phyloP scores from a whole-genome alignment of 2,329 filamentous ascomycete genomes.

The Claviceps maximensis region DNA sequence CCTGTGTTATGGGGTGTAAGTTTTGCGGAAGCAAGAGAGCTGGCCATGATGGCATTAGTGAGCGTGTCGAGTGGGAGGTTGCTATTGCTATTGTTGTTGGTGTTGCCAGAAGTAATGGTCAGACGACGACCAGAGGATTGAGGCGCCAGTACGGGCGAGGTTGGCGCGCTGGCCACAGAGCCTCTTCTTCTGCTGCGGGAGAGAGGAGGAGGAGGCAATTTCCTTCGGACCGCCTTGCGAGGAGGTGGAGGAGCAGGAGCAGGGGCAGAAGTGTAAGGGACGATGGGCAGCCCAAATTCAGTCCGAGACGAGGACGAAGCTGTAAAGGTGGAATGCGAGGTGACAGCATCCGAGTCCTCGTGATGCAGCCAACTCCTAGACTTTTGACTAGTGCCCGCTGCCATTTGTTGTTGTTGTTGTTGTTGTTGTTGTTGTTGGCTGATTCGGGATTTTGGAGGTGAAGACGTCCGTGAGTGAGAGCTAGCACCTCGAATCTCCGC shows the following conservation, averaged over 20 bases:
- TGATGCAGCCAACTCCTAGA: constrained; percentile 2
- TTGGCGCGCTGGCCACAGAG: constrained; percentile 16
- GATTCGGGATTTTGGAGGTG: constrained; percentile 13
- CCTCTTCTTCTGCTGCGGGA: constrained; percentile 3
- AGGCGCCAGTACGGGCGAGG: constrained; percentile 22
- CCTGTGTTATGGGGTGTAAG: constrained; percentile 27
- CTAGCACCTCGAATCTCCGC: constrained; percentile 15
- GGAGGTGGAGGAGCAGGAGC: background rate
- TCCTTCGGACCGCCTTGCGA: background rate
- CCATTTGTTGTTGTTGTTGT: too few species aligned
- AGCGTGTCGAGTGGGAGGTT: constrained; percentile 49
- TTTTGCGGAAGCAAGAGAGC: constrained; percentile 55
- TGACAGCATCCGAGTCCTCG: constrained; percentile 5
- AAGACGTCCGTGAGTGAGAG: constrained; percentile 18
- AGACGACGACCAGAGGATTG: constrained; percentile 16
- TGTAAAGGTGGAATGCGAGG: background rate
- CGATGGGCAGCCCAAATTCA: constrained; percentile 7
- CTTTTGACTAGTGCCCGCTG: background rate
- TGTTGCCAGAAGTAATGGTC: constrained; percentile 17
- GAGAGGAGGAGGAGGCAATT: constrained; percentile 6
- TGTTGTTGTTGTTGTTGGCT: too few species aligned
- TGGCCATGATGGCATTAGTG: constrained; percentile 62
- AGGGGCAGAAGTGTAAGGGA: background rate
- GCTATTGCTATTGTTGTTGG: background rate
- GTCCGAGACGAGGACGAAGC: constrained; percentile 5